These are phyloP conservation scores for Salix brachista DNA, from an alignment of 345 rosid genomes.

Conservation along the genomic window DNA sequence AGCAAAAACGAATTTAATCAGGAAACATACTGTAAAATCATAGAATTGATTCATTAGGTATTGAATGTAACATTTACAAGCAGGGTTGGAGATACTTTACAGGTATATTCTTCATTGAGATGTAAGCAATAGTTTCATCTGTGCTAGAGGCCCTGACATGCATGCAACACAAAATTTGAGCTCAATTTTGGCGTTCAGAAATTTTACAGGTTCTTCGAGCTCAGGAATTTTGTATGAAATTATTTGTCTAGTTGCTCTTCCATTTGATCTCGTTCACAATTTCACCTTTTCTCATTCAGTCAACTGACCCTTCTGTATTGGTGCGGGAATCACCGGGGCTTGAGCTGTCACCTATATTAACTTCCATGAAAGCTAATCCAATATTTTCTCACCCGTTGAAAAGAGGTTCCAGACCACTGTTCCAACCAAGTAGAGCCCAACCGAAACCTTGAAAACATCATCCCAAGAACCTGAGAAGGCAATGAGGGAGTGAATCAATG, in stretches of 20 bases:
- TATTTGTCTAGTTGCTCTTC: neutral
- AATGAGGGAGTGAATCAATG: neutral
- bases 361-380: conserved; percentile 42
- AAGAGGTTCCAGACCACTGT: conserved; percentile 82
- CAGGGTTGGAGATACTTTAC: conserved; percentile 18
- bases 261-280: neutral
- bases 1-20: neutral
- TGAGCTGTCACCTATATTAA: conserved; percentile 3
- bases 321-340: conserved; percentile 12
- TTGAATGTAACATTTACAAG: conserved; percentile 21
- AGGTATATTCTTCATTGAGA: conserved; percentile 13
- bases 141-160: neutral
- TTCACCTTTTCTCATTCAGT: conserved; percentile 6
- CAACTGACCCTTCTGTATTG: neutral
- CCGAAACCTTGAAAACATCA: conserved; percentile 82
- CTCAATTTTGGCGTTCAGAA: conserved; percentile 12
- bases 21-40: neutral
- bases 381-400: conserved; percentile 84
- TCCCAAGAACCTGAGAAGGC: conserved; percentile 81
- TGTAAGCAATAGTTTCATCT: neutral
- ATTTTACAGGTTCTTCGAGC: conserved; percentile 15
- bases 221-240: neutral
- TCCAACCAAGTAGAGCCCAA: conserved; percentile 80
- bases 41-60: neutral
- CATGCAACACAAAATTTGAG: neutral